phyloP scores from a whole-genome alignment of 164 flowering plant genomes.

The Annona cherimola region DNA sequence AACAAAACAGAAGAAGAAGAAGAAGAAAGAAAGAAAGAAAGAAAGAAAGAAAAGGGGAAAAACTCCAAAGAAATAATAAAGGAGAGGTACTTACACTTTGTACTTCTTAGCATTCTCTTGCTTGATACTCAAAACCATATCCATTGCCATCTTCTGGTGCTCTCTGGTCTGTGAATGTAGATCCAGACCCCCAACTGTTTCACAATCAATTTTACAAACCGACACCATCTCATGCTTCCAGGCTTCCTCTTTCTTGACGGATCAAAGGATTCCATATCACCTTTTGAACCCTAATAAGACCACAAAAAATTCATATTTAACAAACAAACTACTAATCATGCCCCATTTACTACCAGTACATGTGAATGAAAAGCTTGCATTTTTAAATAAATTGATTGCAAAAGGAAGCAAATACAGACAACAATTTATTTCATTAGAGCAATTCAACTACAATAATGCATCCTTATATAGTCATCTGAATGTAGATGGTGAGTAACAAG shows the following conservation, averaged over 20 bases:
- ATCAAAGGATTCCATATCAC: constrained; percentile 57
- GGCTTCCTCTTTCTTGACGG: constrained; percentile 63
- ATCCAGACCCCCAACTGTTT: constrained; percentile 87
- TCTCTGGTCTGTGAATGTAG: constrained; percentile 89
- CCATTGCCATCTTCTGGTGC: constrained; percentile 91
- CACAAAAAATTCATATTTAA: background rate
- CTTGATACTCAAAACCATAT: constrained; percentile 76
- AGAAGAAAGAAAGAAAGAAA: no score
- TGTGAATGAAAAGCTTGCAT: background rate
- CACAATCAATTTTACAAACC: constrained; percentile 95
- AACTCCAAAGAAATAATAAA: background rate
- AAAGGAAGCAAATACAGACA: background rate
- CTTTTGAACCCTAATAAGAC: constrained; percentile 35
- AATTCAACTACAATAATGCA: background rate
- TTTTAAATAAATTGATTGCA: no score
- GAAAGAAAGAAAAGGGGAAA: no score
- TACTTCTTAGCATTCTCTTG: constrained; percentile 64
- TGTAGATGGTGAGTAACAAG: background rate
- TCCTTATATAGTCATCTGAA: background rate
- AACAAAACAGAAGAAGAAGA: no score
- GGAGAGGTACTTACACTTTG: constrained; percentile 44
- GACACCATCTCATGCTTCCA: constrained; percentile 78
- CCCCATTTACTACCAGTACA: background rate
- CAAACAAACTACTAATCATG: no score
- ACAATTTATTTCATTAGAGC: no score